Base-by-base conservation (phyloP, 192 early-diverging fungal species). In the Mortierella antarctica region DNA sequence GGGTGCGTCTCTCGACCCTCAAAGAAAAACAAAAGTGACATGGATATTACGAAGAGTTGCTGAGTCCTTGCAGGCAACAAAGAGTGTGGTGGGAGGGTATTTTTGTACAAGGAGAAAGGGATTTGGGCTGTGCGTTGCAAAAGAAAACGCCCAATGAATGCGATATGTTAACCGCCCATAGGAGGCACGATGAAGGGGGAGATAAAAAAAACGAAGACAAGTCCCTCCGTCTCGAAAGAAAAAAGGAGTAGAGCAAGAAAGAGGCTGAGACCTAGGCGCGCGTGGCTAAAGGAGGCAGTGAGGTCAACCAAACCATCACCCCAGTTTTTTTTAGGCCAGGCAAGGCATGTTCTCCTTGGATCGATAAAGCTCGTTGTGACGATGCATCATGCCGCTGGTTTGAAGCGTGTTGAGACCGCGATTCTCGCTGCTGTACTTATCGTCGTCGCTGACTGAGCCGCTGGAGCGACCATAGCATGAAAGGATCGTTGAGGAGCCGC, bases 301-400 rank as follows among this genome's bases (percentile, higher is more conserved):
- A 23, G 64, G 23, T 21, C 12, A 40, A n/a, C 39, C 23, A 7
- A 6, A 31, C 12, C 50, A 54, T 18, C 14, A 4, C 1, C 14
- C 12, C 11, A 9, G 31, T 17, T 60, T 69, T 59, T 49, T 59
- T 73, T 62, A 73, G 8, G 71, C 71, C 20, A 73, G 59, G 56
- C 71, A 73, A 11, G 62, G 71, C 71, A 73, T 64, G 48, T 73
- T 64, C 18, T 73, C 71, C 5, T 64, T 66, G 57, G 73, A 48
- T 59, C 55, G 57, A 31, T 72, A 62, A 62, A 75, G 66, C 40
- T 75, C 58, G 65, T 60, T 74, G 72, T 74, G 72, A 41, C 58
- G 65, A 68, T 75, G 73, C 73, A 75, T 75, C 73, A 67, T 75
- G 39, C 44, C 63, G 12, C 31, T 60, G 53, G 15, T 42, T 8